Percentiles rank a stretch among this genome's conserved stretches.
phyloP scores from a whole-genome alignment of 768 basidiomycete genomes.

The Xerocomellus chrysenteron region DNA sequence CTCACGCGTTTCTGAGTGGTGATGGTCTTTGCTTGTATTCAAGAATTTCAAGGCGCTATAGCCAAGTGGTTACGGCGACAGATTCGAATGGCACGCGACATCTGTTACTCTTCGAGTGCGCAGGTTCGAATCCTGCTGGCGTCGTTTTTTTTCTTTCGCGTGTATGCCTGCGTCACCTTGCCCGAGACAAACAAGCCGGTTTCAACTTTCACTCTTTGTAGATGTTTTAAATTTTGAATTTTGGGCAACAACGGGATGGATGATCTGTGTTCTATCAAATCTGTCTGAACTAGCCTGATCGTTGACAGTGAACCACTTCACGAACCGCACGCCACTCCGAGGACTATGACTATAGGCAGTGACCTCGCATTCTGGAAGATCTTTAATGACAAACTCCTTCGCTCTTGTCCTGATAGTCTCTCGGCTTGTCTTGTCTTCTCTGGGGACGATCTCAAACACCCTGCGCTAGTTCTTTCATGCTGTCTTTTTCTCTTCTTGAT shows the following conservation, averaged over 20 bases:
- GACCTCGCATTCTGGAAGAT: slow-evolving; percentile 4
- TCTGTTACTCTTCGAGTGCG: slow-evolving; percentile 42
- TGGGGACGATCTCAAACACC: not conserved
- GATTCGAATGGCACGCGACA: slow-evolving; percentile 49
- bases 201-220: not conserved
- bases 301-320: not conserved
- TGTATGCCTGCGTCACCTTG: not conserved
- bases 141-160: slow-evolving; percentile 23
- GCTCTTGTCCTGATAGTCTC: not conserved
- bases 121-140: slow-evolving; percentile 44
- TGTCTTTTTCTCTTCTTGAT: slow-evolving; percentile 11
- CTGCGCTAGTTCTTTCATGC: not conserved
- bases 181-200: not conserved
- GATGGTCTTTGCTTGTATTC: not conserved
- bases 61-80: slow-evolving; percentile 80
- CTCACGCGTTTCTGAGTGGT: not conserved
- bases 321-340: not conserved
- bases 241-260: not conserved
- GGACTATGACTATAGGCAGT: slow-evolving; percentile 5
- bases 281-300: not conserved
- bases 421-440: not conserved
- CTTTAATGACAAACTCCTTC: not conserved
- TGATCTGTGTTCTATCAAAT: not conserved
- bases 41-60: slow-evolving; percentile 43
- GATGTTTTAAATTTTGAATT: no score